These are phyloP conservation scores for Juncus effusus DNA, from an alignment of 176 grass and related monocot genomes.

Conservation along the genomic window DNA sequence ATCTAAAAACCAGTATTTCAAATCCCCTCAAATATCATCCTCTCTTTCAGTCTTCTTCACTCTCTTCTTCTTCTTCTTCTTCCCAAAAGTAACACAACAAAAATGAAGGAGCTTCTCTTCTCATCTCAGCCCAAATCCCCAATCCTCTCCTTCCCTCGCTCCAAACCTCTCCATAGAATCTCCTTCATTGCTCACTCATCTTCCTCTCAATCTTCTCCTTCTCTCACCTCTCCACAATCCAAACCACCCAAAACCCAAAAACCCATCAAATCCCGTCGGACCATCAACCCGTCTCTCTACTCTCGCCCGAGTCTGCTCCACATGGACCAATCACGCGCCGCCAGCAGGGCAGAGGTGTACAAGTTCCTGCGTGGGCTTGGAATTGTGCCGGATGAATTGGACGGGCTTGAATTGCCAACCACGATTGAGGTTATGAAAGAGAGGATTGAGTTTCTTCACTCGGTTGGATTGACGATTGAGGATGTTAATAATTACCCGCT, in stretches of 20 bases:
- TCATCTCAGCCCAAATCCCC: constrained; percentile 22
- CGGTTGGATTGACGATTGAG: constrained; percentile 22
- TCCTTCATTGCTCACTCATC: constrained; percentile 14
- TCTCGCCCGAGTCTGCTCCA: constrained; percentile 34
- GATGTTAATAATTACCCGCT: constrained; percentile 50
- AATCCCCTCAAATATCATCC: too few species aligned
- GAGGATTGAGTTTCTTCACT: constrained; percentile 45
- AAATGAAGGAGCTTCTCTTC: constrained; percentile 25
- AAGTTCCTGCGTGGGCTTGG: constrained; percentile 23
- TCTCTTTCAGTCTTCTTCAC: too few species aligned
- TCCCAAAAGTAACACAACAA: background rate
- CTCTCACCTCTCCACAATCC: background rate
- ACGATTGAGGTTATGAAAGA: constrained; percentile 51
- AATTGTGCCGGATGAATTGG: constrained; percentile 38
- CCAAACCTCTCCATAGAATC: background rate
- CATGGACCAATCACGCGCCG: constrained; percentile 30
- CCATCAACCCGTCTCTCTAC: constrained; percentile 30
- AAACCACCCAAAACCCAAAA: background rate
- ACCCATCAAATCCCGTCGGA: background rate
- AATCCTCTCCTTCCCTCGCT: constrained; percentile 10
- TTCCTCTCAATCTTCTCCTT: background rate
- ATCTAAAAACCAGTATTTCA: too few species aligned
- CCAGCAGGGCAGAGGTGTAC: constrained; percentile 33
- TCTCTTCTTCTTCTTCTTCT: background rate
- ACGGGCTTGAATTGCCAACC: constrained; percentile 50